These are phyloP conservation scores for Apodospora peruviana DNA, from an alignment of 495 filamentous ascomycete genomes.

Conservation along the genomic window DNA sequence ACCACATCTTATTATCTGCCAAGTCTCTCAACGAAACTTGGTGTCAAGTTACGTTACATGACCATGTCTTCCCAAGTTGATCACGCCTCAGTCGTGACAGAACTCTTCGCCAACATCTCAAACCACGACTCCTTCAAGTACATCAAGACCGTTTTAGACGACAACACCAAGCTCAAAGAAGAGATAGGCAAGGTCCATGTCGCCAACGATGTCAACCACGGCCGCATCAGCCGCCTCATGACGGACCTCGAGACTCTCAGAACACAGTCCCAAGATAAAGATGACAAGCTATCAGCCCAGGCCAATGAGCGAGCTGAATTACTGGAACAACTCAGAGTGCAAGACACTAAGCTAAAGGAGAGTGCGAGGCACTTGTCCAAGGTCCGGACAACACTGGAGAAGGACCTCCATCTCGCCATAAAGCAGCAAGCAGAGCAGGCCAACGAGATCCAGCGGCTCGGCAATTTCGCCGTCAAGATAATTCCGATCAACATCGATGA, in stretches of 20 bases:
- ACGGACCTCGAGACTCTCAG: not conserved
- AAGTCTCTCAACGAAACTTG: not conserved
- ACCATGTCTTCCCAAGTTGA: not conserved
- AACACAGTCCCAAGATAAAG: not conserved
- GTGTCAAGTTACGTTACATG: not conserved
- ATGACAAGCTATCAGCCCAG: not conserved
- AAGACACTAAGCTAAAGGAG: not conserved
- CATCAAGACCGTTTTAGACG: not conserved
- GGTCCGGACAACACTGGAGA: not conserved
- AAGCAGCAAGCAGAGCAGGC: not conserved
- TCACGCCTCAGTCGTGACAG: not conserved
- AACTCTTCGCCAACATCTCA: not conserved
- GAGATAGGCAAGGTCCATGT: not conserved
- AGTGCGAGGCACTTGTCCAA: not conserved
- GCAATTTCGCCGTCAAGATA: slow-evolving; percentile 1
- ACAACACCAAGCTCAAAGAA: not conserved
- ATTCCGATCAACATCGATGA: not conserved
- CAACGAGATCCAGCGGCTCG: not conserved
- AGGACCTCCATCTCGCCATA: not conserved
- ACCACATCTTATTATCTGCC: not conserved
- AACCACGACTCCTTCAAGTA: not conserved
- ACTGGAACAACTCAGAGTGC: not conserved
- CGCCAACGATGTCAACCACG: not conserved
- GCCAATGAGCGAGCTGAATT: not conserved
- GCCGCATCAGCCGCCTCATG: not conserved